Percentiles rank a stretch among this genome's conserved stretches.
These are phyloP conservation scores for Zymoseptoria brevis DNA, from an alignment of 2,329 filamentous ascomycete genomes.

Conservation along the genomic window DNA sequence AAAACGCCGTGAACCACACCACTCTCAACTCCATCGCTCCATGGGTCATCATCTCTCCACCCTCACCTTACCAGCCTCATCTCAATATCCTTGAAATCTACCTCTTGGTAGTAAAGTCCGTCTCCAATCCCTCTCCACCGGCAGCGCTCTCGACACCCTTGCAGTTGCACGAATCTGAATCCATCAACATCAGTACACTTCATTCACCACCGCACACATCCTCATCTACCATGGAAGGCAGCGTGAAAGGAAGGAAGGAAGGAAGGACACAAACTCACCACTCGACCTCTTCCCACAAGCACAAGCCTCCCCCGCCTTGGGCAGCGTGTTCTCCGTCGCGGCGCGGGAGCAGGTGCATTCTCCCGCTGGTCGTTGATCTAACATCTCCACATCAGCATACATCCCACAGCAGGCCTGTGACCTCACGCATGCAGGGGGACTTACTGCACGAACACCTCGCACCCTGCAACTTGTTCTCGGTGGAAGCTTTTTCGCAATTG, in stretches of 20 bases:
- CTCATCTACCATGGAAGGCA: no score
- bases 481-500: constrained; percentile 66
- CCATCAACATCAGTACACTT: neutral
- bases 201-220: no score
- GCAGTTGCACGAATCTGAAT: constrained; percentile 11
- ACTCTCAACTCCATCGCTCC: neutral
- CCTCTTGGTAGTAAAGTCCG: constrained; percentile 12
- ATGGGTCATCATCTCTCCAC: neutral
- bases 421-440: no score
- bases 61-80: no score
- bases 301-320: constrained; percentile 54
- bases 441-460: constrained; percentile 74
- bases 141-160: constrained; percentile 4
- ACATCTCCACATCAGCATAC: no score
- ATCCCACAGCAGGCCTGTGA: no score
- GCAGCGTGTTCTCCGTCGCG: constrained; percentile 57
- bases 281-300: constrained; percentile 67
- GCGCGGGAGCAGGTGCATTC: constrained; percentile 75
- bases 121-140: constrained; percentile 9
- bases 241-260: no score
- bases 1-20: no score
- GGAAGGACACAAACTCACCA: constrained; percentile 42
- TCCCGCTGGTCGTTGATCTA: constrained; percentile 64
- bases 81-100: no score
- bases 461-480: constrained; percentile 67